Base-by-base conservation (phyloP, 139 green algal genomes). In the Asterochloris sp. region DNA sequence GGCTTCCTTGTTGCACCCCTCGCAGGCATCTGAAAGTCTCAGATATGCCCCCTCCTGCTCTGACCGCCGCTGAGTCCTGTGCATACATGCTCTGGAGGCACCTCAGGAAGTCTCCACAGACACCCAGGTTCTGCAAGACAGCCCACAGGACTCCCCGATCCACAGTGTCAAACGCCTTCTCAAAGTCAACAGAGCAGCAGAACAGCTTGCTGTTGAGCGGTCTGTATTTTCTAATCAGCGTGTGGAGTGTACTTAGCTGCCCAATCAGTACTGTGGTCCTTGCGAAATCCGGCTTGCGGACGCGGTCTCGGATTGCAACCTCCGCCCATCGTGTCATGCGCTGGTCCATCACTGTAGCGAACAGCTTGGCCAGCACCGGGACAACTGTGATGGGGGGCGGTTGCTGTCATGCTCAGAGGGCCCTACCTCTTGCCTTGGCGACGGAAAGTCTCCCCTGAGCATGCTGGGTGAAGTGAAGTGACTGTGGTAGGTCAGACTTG, bases 101-200 rank as follows among this genome's bases (percentile, higher is more conserved):
- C 17, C 13, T 62, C 27, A 78, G 23, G 21, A 78, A 27, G 27
- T 47, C 62, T 47, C 74, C 29, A 24, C 16, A n/a, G 16, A 78
- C 29, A n/a, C 74, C 74, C 29, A 62, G 28, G 29, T 78, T 21
- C n/a, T 78, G 10, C 15, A 78, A 19, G 17, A 78, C 74, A 29
- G 61, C 11, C 74, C 28, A 78, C 13, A 78, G 29, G 12, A 63
- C 16, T 16, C 12, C 12, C 27, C 74, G 27, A 24, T 27, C 27
- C 38, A 78, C 28, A 11, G 29, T 62, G 28, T 78, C 74, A 62
- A 78, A 78, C 28, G 74, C 74, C 6, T 66, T 78, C 28, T 63
- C 62, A 28, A 66, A 78, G 28, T 78, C 74, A 26, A 78, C 74
- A 78, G n/a, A 62, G 38, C 74, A 78, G 62, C 73, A 78, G 73